Base-by-base conservation (phyloP, 352 stramenopile species). In the Globisporangium irregulare region DNA sequence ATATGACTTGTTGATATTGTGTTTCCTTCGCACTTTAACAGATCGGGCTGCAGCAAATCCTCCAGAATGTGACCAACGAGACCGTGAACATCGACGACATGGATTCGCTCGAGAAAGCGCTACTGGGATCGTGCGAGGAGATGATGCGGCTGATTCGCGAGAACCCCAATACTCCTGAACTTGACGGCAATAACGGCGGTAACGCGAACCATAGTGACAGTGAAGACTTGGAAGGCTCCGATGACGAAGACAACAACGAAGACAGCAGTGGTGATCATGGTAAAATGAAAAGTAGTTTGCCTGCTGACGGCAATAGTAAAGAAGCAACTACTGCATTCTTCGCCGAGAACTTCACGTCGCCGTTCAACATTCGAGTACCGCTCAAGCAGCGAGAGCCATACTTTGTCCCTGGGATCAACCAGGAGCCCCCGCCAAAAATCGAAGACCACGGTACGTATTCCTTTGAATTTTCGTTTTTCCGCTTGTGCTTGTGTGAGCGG, bases 11-110 rank as follows among this genome's bases (percentile, higher is more conserved):
- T 36, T 32, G 20, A 41, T n/a, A 46, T 12, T 46, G 6, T 32
- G 3, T 46, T 10, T 51, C 7, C 1, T 20, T 24, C 5, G 12
- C 4, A 29, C 15, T 12, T 10, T 57, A 2, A 34, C 59, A 94
- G 86, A 92, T 92, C 46, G 87, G 87, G 2, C 72, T 95, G 34
- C 85, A 93, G 61, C 82, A 95, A 69, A 85, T 95, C 41, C 65
- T 95, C 1, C 81, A 92, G 67, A 92, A 92, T 53, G 71, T 93
- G 18, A 92, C 80, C 22, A 87, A 81, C 55, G 75, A 87, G 62
- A 88, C 77, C 0, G 80, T 93, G 22, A 89, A 93, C 41, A 75
- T 89, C 0, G 82, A 95, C 51, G 79, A 92, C 59, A 87, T 84
- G 63, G 53, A 72, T 25, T 72, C 76, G 18, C 73, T 95, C 2